Base-by-base conservation (phyloP, 148 eudicot species). In the Spergularia bocconei region DNA sequence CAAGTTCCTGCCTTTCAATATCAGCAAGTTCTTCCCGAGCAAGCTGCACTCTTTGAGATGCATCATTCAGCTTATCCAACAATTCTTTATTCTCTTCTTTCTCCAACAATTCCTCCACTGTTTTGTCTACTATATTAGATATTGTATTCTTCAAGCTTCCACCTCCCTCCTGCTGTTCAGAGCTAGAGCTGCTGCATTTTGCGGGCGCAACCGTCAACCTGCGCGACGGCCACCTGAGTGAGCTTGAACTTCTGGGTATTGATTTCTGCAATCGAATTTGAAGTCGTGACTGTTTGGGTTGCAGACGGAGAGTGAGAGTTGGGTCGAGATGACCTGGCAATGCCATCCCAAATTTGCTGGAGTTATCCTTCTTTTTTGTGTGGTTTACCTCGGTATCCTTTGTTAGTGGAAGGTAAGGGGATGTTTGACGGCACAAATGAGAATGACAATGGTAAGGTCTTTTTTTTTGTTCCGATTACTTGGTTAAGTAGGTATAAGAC, bases 1-100 rank as follows among this genome's bases (percentile, higher is more conserved):
- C 91, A 59, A 81, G 39, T 79, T 94, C 92, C 78, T 91, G 98
- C 69, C 79, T 85, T 58, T 92, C 74, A 41, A 91, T 88, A 57
- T 91, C 89, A 17, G 89, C 91, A 4, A 95, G 92, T 71, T 88
- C 89, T 70, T 81, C 77, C 84, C 66, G 89, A 15, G 99, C 99
- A 73, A 75, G 62, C 63, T 91, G 90, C 3, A 95, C 99, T 78
- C 99, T 89, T 67, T 80, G 71, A 6, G 89, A 78, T 2, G 98
- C 98, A 64, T 81, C 72, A 63, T 87, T 89, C 48, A 92, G 79
- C 57, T 86, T 91, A 76, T 92, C 89, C 14, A 92, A 74, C 84
- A 96, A 75, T 33, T 55, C 97, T 78, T 64, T 85, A 78, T 92
- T 95, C 81, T 92, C 96, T 75, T 90, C 88, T 70, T 75, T 90